Conservation (phyloP, 2,329 filamentous ascomycete species). For the Fusarium clavum region DNA sequence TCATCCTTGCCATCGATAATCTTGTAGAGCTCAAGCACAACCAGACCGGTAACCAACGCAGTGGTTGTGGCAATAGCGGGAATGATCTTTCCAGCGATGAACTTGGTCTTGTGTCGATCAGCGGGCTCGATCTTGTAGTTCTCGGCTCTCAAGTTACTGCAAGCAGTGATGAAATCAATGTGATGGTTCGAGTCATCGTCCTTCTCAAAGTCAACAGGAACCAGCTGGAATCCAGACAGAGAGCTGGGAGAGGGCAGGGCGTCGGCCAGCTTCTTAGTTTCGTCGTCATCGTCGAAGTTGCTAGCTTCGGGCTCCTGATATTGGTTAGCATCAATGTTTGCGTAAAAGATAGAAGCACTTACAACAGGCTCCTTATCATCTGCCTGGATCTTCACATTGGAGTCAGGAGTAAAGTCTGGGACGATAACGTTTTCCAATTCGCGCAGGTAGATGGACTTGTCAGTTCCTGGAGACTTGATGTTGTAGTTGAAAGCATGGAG, state of each 20-base stretch:
- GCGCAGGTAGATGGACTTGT: conserved; percentile 78
- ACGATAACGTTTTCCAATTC: conserved; percentile 94
- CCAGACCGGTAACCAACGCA: conserved; percentile 91
- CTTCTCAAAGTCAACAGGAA: conserved; percentile 97
- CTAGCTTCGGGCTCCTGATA: conserved; percentile 81
- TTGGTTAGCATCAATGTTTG: conserved; percentile 14
- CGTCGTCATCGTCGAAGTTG: conserved; percentile 77
- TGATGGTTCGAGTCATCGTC: conserved; percentile 98
- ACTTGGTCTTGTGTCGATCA: conserved; percentile 98
- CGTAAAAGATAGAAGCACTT: conserved; percentile 50
- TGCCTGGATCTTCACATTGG: conserved; percentile 95
- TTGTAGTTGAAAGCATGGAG: conserved; percentile 98
- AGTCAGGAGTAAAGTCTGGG: conserved; percentile 91
- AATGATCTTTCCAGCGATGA: conserved; percentile 99
- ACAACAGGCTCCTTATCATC: conserved; percentile 90
- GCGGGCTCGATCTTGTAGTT: conserved; percentile 97
- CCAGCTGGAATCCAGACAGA: conserved; percentile 87
- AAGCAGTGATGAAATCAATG: conserved; percentile 98
- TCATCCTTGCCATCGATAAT: conserved; percentile 96
- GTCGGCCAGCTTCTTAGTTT: conserved; percentile 77
- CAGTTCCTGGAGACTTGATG: conserved; percentile 82
- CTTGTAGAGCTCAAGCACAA: conserved; percentile 95
- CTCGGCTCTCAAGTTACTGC: conserved; percentile 94
- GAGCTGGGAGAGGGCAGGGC: conserved; percentile 82
- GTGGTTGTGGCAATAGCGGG: conserved; percentile 98